Base-by-base conservation (phyloP, 129 eudicot species). In the Pittosporum tobira region DNA sequence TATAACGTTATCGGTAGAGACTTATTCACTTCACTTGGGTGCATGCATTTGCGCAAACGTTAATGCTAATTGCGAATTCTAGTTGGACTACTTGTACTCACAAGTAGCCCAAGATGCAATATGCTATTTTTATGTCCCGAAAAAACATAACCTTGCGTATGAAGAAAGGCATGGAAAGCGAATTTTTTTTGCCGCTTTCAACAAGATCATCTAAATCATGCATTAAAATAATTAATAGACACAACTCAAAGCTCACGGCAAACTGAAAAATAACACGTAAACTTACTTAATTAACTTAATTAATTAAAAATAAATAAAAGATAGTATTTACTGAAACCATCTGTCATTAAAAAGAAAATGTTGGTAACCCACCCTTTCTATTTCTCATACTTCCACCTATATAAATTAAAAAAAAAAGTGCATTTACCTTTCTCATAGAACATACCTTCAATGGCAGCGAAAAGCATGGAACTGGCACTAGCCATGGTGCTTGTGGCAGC, bases 401-500 rank as follows among this genome's bases (percentile, higher is more conserved):
- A 53, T 28, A 53, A 28, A 29, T n/a, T n/a, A n/a, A n/a, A n/a
- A n/a, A n/a, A n/a, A n/a, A n/a, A n/a, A 34, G 11, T 34, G 40
- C 40, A 34, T 34, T 34, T 1, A 9, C 40, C 6, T 34, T 12
- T 34, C 40, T 34, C 10, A 34, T 34, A 34, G 10, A 9, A 34
- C 1, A 34, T 8, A 6, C 10, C 10, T 16, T 45, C 6, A 64
- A 79, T 79, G 91, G 84, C 65, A 52, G 51, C 28, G 31, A 82
- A 63, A 64, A 52, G 43, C 24, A 50, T 29, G 47, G 31, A 52
- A 13, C 3, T 62, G 45, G 31, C 64, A 45, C 75, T 81, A 51
- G 65, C 64, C 62, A 48, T 74, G 48, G 73, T 72, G 44, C 22
- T 81, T 20, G 40, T 71, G n/a, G 69, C 75, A 40, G 62, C 61